Evolutionary conservation across 306 rosid species (phyloP).

Genomic region (Citrullus colocynthis): DNA sequence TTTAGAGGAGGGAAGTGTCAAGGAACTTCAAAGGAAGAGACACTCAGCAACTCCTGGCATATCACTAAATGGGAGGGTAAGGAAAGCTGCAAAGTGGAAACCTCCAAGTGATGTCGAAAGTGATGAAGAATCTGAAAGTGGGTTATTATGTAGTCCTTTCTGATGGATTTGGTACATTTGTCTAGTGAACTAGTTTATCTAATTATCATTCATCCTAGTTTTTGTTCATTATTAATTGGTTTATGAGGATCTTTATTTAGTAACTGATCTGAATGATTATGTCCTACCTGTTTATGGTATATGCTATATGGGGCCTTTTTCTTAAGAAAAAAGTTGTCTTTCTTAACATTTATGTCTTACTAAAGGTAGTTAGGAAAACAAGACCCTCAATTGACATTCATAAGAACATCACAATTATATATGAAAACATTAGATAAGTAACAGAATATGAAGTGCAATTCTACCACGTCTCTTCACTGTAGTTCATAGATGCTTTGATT

Average conservation of each 20-base stretch:
- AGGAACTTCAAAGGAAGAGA: conserved; percentile 95
- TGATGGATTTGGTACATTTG: conserved; percentile 16
- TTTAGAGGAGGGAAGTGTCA: conserved; percentile 80
- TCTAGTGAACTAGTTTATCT: background rate
- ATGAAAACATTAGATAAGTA: background rate
- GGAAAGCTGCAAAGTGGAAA: conserved; percentile 75
- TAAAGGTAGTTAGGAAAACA: background rate
- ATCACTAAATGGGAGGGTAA: conserved; percentile 84
- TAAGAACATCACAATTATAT: background rate
- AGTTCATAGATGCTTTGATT: background rate
- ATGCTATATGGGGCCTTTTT: background rate
- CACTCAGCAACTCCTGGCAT: conserved; percentile 84
- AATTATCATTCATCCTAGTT: background rate
- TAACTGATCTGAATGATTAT: background rate
- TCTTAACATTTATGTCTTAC: background rate
- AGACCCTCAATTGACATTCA: background rate
- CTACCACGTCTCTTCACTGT: background rate
- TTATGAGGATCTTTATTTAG: background rate
- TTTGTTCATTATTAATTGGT: background rate
- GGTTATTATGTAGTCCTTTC: conserved; percentile 23
- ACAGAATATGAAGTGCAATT: background rate
- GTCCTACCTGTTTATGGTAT: background rate
- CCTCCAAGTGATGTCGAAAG: conserved; percentile 78
- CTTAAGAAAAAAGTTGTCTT: background rate
- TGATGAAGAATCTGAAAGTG: conserved; percentile 84